Conservation (phyloP, 192 early-diverging fungal genomes). For the Backusella westeae region DNA sequence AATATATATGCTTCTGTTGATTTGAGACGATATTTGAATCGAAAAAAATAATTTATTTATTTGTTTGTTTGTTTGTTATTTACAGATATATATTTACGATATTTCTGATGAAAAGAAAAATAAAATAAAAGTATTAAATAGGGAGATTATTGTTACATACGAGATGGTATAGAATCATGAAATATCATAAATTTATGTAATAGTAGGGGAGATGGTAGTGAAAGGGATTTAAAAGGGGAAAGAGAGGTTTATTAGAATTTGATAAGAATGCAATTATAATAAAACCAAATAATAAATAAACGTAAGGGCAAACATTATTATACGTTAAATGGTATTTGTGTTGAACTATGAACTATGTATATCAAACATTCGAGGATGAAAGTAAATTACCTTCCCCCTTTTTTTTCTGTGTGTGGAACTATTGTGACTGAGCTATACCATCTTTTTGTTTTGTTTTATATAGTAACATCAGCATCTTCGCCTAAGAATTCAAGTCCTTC, state of each 20-base stretch:
- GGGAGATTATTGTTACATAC: not conserved
- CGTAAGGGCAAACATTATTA: not conserved
- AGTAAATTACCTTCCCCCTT: not conserved
- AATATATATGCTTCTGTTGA: not conserved
- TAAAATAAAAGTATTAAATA: not conserved
- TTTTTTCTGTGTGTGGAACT: not conserved
- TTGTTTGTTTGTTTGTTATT: constrained; percentile 4
- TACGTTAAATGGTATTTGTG: not conserved
- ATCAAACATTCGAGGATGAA: not conserved
- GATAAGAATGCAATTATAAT: not conserved
- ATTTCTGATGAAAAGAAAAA: not conserved
- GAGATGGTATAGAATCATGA: not conserved
- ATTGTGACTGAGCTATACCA: not conserved
- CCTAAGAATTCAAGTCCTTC: constrained; percentile 18
- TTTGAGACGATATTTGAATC: not conserved
- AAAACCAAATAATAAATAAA: constrained; percentile 4
- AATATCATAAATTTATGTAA: not conserved
- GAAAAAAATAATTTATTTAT: not conserved
- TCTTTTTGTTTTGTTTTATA: not conserved
- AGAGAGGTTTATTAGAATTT: not conserved
- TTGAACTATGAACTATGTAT: not conserved
- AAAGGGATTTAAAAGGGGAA: not conserved
- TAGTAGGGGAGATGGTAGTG: not conserved
- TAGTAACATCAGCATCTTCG: not conserved
- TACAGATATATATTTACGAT: not conserved